These are phyloP conservation scores for Chlamydomonas incerta DNA, from an alignment of 139 green algal species.

Conservation along the genomic window DNA sequence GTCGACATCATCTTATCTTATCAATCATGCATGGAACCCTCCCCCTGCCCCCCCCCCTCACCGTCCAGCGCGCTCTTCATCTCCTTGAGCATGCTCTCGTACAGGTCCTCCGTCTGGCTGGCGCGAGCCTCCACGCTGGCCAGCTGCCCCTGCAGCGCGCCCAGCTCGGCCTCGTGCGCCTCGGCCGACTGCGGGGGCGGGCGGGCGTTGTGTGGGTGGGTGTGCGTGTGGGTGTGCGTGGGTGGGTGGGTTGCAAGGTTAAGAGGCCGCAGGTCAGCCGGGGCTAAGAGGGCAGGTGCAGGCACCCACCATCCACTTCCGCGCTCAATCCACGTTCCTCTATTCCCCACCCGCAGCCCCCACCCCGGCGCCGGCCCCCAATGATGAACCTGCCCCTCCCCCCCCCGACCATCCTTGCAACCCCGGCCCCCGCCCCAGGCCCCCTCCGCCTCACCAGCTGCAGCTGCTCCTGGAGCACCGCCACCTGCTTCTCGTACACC, in stretches of 20 bases:
- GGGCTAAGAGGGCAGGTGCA: background rate
- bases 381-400: too few relatives aligned
- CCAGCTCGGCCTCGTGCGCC: slow-evolving; percentile 22
- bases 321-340: too few relatives aligned
- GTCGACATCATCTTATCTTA: too few relatives aligned
- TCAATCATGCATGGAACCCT: too few relatives aligned
- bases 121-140: slow-evolving; percentile 3
- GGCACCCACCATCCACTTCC: too few relatives aligned
- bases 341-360: too few relatives aligned
- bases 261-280: background rate
- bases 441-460: background rate
- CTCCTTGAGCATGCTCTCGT: slow-evolving; percentile 41
- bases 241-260: background rate
- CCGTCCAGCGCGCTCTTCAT: slow-evolving; percentile 44
- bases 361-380: too few relatives aligned
- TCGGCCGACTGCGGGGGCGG: background rate
- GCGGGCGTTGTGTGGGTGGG: background rate
- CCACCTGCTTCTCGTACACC: slow-evolving; percentile 43
- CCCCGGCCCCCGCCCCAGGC: too few relatives aligned
- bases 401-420: too few relatives aligned
- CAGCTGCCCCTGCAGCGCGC: slow-evolving; percentile 11
- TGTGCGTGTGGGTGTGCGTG: background rate
- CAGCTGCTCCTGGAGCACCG: slow-evolving; percentile 28
- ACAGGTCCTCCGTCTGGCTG: slow-evolving; percentile 32
- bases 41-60: background rate